phyloP scores from a whole-genome alignment of 768 basidiomycete genomes.

The Pisolithus microcarpus region DNA sequence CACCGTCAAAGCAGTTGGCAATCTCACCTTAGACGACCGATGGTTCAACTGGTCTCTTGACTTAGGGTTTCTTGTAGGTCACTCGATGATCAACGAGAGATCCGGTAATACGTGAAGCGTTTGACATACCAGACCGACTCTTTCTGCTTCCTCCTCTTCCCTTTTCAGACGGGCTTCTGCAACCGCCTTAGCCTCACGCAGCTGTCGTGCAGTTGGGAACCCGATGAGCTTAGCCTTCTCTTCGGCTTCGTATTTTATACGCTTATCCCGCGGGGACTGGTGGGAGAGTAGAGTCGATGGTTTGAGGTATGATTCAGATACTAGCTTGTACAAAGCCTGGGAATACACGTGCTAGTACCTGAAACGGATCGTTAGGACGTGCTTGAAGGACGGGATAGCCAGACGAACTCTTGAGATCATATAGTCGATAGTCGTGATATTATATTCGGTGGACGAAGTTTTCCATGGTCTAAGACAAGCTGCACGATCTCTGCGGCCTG shows the following conservation, averaged over 20 bases:
- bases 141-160: slow-evolving; percentile 70
- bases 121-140: slow-evolving; percentile 58
- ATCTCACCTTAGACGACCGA: slow-evolving; percentile 47
- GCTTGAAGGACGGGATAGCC: slow-evolving; percentile 7
- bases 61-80: slow-evolving; percentile 54
- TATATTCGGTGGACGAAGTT: slow-evolving; percentile 71
- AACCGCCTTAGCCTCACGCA: slow-evolving; percentile 62
- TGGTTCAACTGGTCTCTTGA: slow-evolving; percentile 38
- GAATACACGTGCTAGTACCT: slow-evolving; percentile 42
- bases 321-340: slow-evolving; percentile 61
- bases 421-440: slow-evolving; percentile 41
- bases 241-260: slow-evolving; percentile 73
- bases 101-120: background rate
- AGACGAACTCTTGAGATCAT: slow-evolving; percentile 52
- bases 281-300: slow-evolving; percentile 75
- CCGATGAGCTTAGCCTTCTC: slow-evolving; percentile 67
- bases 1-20: background rate
- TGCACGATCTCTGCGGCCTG: slow-evolving; percentile 75
- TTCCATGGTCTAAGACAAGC: slow-evolving; percentile 77
- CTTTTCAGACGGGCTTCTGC: slow-evolving; percentile 56
- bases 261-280: slow-evolving; percentile 71
- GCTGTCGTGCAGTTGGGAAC: slow-evolving; percentile 75
- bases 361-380: slow-evolving; percentile 1
- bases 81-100: slow-evolving; percentile 16
- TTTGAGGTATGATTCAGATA: slow-evolving; percentile 68